Percentiles rank a stretch among this genome's conserved stretches.
phyloP scores from a whole-genome alignment of 2,329 filamentous ascomycete species.

The Ceratocystis albifundus region DNA sequence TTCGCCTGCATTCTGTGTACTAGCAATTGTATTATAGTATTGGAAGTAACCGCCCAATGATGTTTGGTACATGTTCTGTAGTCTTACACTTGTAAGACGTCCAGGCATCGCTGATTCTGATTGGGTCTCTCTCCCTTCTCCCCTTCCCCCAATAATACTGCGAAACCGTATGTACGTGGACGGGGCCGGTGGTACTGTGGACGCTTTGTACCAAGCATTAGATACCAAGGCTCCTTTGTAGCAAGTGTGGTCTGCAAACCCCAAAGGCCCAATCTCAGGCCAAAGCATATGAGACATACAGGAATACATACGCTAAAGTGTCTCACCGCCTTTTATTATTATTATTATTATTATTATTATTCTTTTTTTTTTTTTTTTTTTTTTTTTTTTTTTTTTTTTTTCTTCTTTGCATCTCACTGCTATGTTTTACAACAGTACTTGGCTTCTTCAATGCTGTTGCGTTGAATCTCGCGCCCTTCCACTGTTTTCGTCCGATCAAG shows the following conservation, averaged over 20 bases:
- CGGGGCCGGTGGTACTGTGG: background rate
- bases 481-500: background rate
- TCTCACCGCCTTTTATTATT: slow-evolving; percentile 14
- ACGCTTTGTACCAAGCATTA: background rate
- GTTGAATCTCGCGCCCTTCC: too few relatives aligned
- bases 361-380: too few relatives aligned
- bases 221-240: background rate
- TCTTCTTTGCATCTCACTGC: background rate
- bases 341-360: too few relatives aligned
- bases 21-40: background rate
- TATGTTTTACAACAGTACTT: background rate
- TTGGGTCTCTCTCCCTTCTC: too few relatives aligned
- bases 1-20: background rate
- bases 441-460: too few relatives aligned
- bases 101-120: background rate
- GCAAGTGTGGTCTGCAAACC: too few relatives aligned
- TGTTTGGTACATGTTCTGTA: background rate
- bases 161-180: background rate
- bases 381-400: too few relatives aligned
- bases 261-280: background rate
- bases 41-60: background rate
- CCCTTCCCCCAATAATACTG: background rate
- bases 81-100: background rate
- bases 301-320: background rate
- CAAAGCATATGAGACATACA: slow-evolving; percentile 2